Conservation (phyloP, 179 eudicot species). For the Vitellaria paradoxa region DNA sequence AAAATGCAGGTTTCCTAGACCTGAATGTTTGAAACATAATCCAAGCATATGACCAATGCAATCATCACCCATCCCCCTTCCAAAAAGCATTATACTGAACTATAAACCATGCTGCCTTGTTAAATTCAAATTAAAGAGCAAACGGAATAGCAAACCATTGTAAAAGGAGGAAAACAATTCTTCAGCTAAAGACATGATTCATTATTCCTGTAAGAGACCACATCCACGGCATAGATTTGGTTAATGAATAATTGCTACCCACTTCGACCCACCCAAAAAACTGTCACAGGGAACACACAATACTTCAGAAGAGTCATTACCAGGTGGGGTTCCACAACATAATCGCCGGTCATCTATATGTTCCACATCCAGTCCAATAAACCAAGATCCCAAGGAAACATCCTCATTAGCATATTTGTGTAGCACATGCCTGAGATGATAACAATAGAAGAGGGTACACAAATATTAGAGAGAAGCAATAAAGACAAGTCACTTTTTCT, state of each 20-base stretch:
- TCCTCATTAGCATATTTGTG: slow-evolving; percentile 60
- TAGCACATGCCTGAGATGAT: slow-evolving; percentile 44
- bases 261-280: not conserved
- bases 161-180: too few species aligned
- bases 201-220: not conserved
- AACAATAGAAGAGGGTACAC: not conserved
- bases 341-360: slow-evolving; percentile 57
- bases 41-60: too few species aligned
- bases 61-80: too few species aligned
- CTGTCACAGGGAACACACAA: not conserved
- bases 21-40: too few species aligned
- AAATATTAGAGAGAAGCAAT: slow-evolving; percentile 7
- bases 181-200: not conserved
- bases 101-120: too few species aligned
- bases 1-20: too few species aligned
- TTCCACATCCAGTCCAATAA: slow-evolving; percentile 58
- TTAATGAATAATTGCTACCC: not conserved
- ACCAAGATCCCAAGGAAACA: slow-evolving; percentile 59
- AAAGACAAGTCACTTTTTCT: not conserved
- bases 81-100: too few species aligned
- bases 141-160: too few species aligned
- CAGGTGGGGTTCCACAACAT: slow-evolving; percentile 62
- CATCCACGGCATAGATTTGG: not conserved
- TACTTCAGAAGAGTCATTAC: slow-evolving; percentile 23
- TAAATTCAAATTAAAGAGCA: too few species aligned